Conservation (phyloP, 2,329 filamentous ascomycete genomes). For the Trichoderma brevicompactum region DNA sequence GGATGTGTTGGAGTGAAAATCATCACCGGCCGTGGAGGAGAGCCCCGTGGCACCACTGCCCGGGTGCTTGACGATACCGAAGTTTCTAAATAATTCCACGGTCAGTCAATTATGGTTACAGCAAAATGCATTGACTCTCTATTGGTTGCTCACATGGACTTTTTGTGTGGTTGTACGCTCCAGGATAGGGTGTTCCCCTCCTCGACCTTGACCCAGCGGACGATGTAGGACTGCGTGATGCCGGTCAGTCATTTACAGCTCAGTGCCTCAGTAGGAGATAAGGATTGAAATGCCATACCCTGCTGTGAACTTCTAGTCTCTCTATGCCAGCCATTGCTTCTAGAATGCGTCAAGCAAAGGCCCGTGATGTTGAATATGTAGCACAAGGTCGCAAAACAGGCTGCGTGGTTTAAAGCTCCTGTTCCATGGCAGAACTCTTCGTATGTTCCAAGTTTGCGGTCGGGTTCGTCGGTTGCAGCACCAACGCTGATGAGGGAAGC, state of each 20-base stretch:
- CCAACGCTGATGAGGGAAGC: not conserved
- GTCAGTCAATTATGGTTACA: conserved; percentile 3
- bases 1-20: conserved; percentile 53
- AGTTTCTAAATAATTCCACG: conserved; percentile 63
- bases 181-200: conserved; percentile 92
- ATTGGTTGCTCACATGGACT: conserved; percentile 71
- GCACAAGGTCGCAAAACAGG: conserved; percentile 13
- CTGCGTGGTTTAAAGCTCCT: conserved; percentile 25
- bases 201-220: conserved; percentile 93
- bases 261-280: not conserved
- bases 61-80: conserved; percentile 96
- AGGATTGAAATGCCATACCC: conserved; percentile 59
- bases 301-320: conserved; percentile 95
- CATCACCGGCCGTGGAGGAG: conserved; percentile 48
- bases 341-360: not conserved
- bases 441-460: conserved; percentile 1
- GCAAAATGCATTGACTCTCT: not conserved
- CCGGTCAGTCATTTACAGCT: conserved; percentile 32
- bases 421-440: conserved; percentile 28
- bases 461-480: conserved; percentile 9
- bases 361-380: conserved; percentile 2
- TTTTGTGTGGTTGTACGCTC: conserved; percentile 97
- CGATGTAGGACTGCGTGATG: conserved; percentile 85
- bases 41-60: conserved; percentile 65
- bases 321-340: conserved; percentile 85